Conservation (phyloP, 805 yeast genomes). For the Yamadazyma sp. region DNA sequence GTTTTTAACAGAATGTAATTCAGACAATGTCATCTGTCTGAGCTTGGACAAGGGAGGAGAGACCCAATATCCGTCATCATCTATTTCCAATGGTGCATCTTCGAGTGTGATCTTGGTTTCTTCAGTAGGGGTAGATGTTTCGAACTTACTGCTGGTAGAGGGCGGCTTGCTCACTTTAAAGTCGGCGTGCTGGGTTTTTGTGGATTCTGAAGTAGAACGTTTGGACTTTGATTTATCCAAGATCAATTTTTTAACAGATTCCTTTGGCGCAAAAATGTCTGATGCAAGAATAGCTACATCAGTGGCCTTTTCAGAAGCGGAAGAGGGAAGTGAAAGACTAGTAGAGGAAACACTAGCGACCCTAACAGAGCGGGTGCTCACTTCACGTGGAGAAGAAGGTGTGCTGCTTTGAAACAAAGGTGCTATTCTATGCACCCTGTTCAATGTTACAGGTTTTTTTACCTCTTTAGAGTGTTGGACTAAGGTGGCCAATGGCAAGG, state of each 20-base stretch:
- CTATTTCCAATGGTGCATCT: constrained; percentile 31
- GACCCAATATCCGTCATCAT: constrained; percentile 83
- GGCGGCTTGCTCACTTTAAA: constrained; percentile 37
- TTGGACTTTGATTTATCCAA: constrained; percentile 43
- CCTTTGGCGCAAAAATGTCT: constrained; percentile 68
- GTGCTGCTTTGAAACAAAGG: constrained; percentile 42
- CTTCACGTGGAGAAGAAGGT: constrained; percentile 1
- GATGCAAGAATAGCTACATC: constrained; percentile 70
- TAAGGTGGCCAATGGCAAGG: constrained; percentile 29
- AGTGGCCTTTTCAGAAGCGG: constrained; percentile 33
- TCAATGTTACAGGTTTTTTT: constrained; percentile 60
- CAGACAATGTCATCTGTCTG: constrained; percentile 55
- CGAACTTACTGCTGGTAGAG: constrained; percentile 29
- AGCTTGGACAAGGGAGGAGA: constrained; percentile 73
- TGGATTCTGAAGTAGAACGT: not conserved
- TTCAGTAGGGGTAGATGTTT: constrained; percentile 16
- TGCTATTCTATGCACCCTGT: constrained; percentile 59
- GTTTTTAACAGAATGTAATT: constrained; percentile 60
- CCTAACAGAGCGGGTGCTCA: not conserved
- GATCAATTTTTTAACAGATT: constrained; percentile 52
- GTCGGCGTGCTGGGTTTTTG: constrained; percentile 19
- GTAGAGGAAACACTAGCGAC: constrained; percentile 2
- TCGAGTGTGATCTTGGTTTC: constrained; percentile 15
- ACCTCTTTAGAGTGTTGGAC: constrained; percentile 21
- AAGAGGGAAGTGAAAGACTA: not conserved